A percentile compares a stretch with the other conserved stretches of the same genome.
These are phyloP conservation scores for Lepiota venenata DNA, from an alignment of 768 basidiomycete species.

Conservation along the genomic window DNA sequence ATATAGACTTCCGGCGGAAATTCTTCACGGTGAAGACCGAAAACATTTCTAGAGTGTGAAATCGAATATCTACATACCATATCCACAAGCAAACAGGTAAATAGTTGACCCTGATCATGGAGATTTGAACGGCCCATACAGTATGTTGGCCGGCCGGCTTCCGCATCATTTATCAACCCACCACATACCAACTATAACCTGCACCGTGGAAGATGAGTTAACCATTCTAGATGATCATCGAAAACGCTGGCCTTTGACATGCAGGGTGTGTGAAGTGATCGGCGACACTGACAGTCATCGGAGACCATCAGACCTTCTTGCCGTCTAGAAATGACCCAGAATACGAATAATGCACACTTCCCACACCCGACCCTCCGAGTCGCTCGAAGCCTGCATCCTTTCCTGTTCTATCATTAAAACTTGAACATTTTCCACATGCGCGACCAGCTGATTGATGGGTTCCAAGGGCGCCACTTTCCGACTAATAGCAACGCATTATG, in stretches of 20 bases:
- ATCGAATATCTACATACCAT: background rate
- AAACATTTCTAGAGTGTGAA: background rate
- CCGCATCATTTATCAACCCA: no score
- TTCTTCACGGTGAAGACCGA: constrained; percentile 4
- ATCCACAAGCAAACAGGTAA: background rate
- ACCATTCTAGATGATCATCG: background rate
- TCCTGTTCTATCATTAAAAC: background rate
- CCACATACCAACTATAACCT: no score
- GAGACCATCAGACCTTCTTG: background rate
- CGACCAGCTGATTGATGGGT: background rate
- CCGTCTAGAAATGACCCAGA: background rate
- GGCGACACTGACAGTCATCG: background rate
- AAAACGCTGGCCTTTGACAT: background rate
- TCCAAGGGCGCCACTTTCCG: no score
- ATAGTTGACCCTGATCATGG: no score
- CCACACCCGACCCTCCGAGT: background rate
- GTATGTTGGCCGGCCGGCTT: no score
- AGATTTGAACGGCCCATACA: no score
- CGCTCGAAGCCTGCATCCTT: background rate
- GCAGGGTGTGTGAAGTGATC: background rate
- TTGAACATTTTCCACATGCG: background rate
- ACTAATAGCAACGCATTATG: background rate
- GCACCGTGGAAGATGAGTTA: no score
- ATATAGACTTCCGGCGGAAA: constrained; percentile 1
- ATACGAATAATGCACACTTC: background rate